Evolutionary conservation across 441 rosid species (phyloP).

Genomic region (Breynia disticha): DNA sequence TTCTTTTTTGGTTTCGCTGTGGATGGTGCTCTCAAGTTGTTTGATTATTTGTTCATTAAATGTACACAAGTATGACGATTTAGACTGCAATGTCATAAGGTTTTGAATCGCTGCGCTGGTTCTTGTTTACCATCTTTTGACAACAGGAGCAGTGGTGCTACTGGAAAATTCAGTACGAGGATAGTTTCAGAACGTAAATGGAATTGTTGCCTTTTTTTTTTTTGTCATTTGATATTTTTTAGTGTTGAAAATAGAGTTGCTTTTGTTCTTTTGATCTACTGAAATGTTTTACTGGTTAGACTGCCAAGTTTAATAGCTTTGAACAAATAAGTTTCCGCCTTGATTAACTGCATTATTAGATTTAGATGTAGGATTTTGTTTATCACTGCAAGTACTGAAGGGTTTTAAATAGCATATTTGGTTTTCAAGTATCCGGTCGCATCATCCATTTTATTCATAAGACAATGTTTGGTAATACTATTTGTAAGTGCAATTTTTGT

Average conservation of each 20-base stretch:
- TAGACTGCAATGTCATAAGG: constrained; percentile 17
- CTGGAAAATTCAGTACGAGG: constrained; percentile 19
- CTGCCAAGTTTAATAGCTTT: too few relatives aligned
- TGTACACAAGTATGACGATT: constrained; percentile 22
- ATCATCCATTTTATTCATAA: too few relatives aligned
- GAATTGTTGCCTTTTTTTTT: constrained; percentile 2
- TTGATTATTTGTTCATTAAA: constrained; percentile 6
- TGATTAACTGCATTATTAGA: too few relatives aligned
- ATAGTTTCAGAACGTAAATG: constrained; percentile 23
- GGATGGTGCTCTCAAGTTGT: constrained; percentile 5
- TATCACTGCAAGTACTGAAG: too few relatives aligned
- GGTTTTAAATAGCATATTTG: too few relatives aligned
- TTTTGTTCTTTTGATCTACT: neutral
- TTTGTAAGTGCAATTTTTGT: too few relatives aligned
- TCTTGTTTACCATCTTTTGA: constrained; percentile 13
- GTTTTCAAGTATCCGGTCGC: too few relatives aligned
- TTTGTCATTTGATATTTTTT: constrained; percentile 14
- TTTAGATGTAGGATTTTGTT: too few relatives aligned
- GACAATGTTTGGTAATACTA: too few relatives aligned
- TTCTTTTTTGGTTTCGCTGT: constrained; percentile 10
- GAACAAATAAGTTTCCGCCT: too few relatives aligned
- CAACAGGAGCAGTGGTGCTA: constrained; percentile 9
- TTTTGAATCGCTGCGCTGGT: constrained; percentile 14
- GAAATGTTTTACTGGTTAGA: too few relatives aligned
- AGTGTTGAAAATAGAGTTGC: constrained; percentile 20